Conservation (phyloP, 2,329 filamentous ascomycete genomes). For the Cyanodermella asteris region DNA sequence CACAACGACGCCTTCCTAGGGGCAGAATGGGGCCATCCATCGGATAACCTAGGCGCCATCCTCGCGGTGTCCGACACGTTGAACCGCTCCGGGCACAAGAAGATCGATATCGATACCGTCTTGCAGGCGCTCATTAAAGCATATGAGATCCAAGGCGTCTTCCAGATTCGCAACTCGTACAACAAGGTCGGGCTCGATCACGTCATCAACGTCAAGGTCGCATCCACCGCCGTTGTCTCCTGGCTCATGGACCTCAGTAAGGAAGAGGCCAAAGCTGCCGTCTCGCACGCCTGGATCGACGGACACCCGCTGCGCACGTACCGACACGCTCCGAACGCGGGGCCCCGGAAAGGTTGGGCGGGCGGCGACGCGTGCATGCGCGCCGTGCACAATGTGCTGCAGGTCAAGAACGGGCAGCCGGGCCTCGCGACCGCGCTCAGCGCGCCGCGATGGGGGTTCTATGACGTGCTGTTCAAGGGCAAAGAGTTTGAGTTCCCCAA, state of each 20-base stretch:
- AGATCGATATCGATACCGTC: constrained; percentile 14
- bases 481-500: constrained; percentile 9
- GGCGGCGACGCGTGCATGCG: constrained; percentile 19
- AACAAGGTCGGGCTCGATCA: constrained; percentile 21
- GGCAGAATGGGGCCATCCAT: constrained; percentile 23
- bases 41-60: constrained; percentile 20
- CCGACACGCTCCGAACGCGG: constrained; percentile 15
- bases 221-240: constrained; percentile 17
- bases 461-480: constrained; percentile 8
- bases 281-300: constrained; percentile 21
- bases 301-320: constrained; percentile 16
- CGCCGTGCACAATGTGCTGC: constrained; percentile 17
- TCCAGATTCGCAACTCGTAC: constrained; percentile 17
- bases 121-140: constrained; percentile 18
- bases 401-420: constrained; percentile 12
- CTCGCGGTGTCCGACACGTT: constrained; percentile 16
- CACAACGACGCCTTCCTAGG: constrained; percentile 21
- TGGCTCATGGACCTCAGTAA: constrained; percentile 17
- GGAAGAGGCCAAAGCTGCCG: constrained; percentile 14
- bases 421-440: constrained; percentile 14
- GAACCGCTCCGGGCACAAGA: constrained; percentile 7
- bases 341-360: constrained; percentile 21
- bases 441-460: constrained; percentile 17
- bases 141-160: constrained; percentile 21
- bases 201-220: constrained; percentile 20